Percentiles rank a stretch among this genome's conserved stretches.
Conservation (phyloP, 106 monocot genomes). For the Hemerocallis citrina region DNA sequence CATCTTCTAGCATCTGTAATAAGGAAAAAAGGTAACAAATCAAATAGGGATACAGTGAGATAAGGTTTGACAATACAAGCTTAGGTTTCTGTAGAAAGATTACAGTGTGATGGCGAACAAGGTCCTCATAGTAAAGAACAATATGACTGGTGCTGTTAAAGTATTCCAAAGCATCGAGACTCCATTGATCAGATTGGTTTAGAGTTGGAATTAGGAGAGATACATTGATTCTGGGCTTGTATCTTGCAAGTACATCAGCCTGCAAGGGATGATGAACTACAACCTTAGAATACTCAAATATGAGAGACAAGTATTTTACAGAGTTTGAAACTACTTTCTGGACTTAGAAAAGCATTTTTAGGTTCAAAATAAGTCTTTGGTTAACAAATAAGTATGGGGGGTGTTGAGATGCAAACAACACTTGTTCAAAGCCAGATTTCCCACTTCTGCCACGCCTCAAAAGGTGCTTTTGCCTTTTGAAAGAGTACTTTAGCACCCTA, state of each 20-base stretch:
- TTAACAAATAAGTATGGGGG: too few species aligned
- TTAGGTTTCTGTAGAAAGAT: constrained; percentile 5
- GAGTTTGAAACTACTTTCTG: too few species aligned
- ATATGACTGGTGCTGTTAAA: constrained; percentile 73
- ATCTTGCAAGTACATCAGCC: constrained; percentile 76
- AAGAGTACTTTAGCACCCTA: not conserved
- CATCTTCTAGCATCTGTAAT: constrained; percentile 56
- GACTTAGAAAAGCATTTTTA: too few species aligned
- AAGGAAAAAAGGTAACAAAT: not conserved
- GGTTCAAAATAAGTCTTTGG: too few species aligned
- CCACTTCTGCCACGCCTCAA: too few species aligned
- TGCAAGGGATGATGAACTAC: constrained; percentile 9
- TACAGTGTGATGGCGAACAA: constrained; percentile 54
- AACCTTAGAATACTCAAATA: not conserved
- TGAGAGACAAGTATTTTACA: not conserved
- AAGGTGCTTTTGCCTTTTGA: not conserved
- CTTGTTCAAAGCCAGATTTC: too few species aligned
- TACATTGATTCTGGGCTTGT: constrained; percentile 58
- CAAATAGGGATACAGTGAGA: not conserved
- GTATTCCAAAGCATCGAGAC: constrained; percentile 43
- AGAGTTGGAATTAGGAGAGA: constrained; percentile 35
- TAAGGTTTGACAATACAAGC: too few species aligned
- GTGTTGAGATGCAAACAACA: too few species aligned
- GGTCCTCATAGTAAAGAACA: constrained; percentile 85
- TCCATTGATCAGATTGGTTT: constrained; percentile 32